A percentile compares a stretch with the other conserved stretches of the same genome.
These are phyloP conservation scores for Penicillium concentricum DNA, from an alignment of 2,329 filamentous ascomycete genomes.

Conservation along the genomic window DNA sequence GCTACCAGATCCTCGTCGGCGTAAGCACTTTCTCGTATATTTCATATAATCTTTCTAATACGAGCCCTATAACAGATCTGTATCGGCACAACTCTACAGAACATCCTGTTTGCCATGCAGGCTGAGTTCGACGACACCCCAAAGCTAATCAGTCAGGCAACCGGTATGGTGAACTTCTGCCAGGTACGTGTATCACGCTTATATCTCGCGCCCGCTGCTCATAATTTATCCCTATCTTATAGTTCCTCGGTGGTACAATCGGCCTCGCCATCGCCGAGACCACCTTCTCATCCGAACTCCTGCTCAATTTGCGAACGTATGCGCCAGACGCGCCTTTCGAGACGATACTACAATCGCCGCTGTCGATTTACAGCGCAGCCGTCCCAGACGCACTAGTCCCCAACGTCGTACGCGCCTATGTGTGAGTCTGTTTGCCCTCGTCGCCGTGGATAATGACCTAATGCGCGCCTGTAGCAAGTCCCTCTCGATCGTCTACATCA, in stretches of 20 bases:
- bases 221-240: neutral
- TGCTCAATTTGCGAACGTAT: neutral
- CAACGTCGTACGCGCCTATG: neutral
- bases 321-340: neutral
- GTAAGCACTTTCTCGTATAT: neutral
- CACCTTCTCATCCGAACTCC: neutral
- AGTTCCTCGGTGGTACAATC: neutral
- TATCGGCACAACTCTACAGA: neutral
- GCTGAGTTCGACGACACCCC: neutral
- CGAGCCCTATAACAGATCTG: neutral
- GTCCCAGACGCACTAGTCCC: neutral
- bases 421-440: neutral
- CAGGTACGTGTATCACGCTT: neutral
- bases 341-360: neutral
- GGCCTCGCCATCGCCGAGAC: neutral
- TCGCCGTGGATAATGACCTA: neutral
- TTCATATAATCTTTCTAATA: neutral
- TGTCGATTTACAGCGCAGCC: neutral
- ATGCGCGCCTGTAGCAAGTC: neutral
- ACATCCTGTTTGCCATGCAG: neutral
- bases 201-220: neutral
- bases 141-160: neutral
- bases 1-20: neutral
- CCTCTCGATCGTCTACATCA: neutral
- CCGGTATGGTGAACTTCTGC: neutral